These are phyloP conservation scores for Solanum sparsipilum DNA, from an alignment of 257 asterid species.

Conservation along the genomic window DNA sequence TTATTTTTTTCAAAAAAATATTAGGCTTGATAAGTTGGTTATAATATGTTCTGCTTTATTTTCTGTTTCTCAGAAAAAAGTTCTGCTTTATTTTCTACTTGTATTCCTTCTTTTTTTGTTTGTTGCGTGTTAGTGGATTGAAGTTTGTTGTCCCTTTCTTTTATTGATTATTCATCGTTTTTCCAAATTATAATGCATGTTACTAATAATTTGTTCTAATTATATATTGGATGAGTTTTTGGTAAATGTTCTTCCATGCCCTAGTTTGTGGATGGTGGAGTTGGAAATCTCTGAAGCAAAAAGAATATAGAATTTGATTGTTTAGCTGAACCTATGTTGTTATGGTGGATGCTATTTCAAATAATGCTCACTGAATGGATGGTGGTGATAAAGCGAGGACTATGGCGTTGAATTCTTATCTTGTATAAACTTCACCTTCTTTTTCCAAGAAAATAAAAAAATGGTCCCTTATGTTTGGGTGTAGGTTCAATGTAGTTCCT, in stretches of 20 bases:
- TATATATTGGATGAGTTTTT: too few species aligned
- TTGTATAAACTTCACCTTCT: not conserved
- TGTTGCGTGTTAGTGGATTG: not conserved
- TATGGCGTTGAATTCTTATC: not conserved
- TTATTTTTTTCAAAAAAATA: not conserved
- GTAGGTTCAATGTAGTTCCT: not conserved
- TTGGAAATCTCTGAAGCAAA: not conserved
- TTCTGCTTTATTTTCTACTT: not conserved
- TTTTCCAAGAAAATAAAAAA: not conserved
- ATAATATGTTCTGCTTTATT: not conserved
- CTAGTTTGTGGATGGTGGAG: not conserved
- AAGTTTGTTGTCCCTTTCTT: not conserved
- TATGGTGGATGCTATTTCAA: not conserved
- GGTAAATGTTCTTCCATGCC: too few species aligned
- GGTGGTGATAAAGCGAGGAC: not conserved
- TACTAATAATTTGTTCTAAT: not conserved
- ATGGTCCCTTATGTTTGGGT: not conserved
- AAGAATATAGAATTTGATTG: not conserved
- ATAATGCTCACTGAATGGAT: not conserved
- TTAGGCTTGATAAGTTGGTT: not conserved
- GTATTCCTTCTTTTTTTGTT: not conserved
- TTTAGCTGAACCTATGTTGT: not conserved
- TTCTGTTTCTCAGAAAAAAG: not conserved
- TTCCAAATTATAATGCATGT: not conserved
- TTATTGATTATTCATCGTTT: not conserved